Evolutionary conservation across 441 rosid genomes (phyloP).

Genomic region (Erodium texanum): DNA sequence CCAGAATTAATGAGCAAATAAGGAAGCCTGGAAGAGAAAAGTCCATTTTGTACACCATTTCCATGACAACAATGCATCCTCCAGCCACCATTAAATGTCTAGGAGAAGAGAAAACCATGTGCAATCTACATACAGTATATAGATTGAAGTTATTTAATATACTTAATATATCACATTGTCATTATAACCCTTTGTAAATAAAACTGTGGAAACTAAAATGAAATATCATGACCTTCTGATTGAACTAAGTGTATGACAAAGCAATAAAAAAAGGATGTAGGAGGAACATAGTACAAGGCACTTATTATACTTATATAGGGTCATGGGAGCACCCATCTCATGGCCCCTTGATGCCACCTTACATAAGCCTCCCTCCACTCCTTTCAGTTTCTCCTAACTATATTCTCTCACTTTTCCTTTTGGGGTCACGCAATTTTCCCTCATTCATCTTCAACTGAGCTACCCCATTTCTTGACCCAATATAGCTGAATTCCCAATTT

Average conservation of each 20-base stretch:
- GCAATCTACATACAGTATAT: conserved; percentile 57
- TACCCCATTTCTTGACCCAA: background rate
- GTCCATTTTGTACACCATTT: conserved; percentile 69
- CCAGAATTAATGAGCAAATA: conserved; percentile 62
- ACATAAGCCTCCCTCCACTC: too few relatives aligned
- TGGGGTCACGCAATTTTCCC: background rate
- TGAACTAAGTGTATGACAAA: background rate
- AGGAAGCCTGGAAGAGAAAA: conserved; percentile 79
- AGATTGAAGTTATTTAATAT: conserved; percentile 11
- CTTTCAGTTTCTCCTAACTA: background rate
- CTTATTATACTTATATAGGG: too few relatives aligned
- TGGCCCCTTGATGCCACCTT: too few relatives aligned
- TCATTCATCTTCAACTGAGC: background rate
- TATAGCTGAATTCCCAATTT: background rate
- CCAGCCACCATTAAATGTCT: conserved; percentile 85
- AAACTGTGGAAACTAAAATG: background rate
- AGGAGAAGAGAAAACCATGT: conserved; percentile 99
- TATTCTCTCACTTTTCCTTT: background rate
- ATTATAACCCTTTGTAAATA: background rate
- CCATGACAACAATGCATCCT: conserved; percentile 70
- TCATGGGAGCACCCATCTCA: too few relatives aligned
- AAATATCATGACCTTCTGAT: background rate
- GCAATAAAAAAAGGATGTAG: background rate
- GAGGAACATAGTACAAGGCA: background rate
- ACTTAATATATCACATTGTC: background rate